These are phyloP conservation scores for Cairneyella variabilis DNA, from an alignment of 495 filamentous ascomycete genomes.

Conservation along the genomic window DNA sequence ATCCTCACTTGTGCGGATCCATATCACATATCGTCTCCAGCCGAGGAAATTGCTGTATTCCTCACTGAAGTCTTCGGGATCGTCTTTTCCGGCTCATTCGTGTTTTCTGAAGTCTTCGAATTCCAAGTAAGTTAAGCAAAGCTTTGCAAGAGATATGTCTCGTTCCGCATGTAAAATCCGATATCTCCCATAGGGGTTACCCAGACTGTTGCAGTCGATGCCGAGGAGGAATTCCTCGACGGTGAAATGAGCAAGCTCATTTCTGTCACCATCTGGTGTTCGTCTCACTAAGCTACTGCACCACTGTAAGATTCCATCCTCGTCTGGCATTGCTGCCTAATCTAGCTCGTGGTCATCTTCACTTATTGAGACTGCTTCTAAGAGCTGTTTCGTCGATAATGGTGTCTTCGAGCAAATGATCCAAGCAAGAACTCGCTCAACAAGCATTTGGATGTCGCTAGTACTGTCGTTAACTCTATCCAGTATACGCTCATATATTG, in stretches of 20 bases:
- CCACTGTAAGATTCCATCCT: conserved; percentile 1
- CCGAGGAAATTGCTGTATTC: conserved; percentile 2
- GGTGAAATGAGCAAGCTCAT: conserved; percentile 10
- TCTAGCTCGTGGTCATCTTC: neutral
- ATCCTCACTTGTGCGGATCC: neutral
- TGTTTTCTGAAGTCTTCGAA: neutral
- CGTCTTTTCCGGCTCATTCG: neutral
- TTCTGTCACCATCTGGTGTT: neutral
- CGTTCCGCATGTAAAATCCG: neutral
- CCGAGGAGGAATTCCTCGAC: conserved; percentile 9
- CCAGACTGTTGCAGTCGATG: neutral
- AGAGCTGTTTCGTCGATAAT: conserved; percentile 1
- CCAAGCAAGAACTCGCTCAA: neutral
- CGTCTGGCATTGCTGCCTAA: neutral
- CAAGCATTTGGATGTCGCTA: neutral
- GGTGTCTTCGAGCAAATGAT: neutral
- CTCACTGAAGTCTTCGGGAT: neutral
- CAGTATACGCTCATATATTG: conserved; percentile 1
- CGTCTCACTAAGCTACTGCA: conserved; percentile 2
- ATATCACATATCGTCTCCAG: neutral
- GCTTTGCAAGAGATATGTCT: conserved; percentile 2
- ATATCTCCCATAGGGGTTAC: conserved; percentile 1
- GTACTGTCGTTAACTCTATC: conserved; percentile 1
- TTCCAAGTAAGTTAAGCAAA: conserved; percentile 1
- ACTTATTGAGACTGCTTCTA: conserved; percentile 1